Evolutionary conservation across 176 grass and related monocot genomes (phyloP).

Genomic region (Urochloa ruziziensis): DNA sequence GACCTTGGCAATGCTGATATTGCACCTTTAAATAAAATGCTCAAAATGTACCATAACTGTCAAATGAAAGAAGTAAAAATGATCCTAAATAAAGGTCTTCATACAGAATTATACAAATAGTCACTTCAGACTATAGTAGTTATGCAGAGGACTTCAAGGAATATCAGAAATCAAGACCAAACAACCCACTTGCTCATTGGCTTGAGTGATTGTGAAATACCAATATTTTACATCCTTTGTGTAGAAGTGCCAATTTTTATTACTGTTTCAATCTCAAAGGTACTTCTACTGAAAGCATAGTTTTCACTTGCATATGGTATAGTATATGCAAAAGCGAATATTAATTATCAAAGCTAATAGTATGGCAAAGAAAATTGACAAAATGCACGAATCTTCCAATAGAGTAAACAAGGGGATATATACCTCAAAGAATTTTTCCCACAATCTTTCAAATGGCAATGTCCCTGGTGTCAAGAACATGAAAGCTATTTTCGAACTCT

Average conservation of each 20-base stretch:
- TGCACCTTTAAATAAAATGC: background rate
- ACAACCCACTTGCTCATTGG: slow-evolving; percentile 2
- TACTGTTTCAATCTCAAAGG: background rate
- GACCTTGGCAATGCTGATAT: background rate
- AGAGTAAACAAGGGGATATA: background rate
- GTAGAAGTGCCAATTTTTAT: background rate
- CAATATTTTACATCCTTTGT: background rate
- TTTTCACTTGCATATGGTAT: background rate
- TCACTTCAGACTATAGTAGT: background rate
- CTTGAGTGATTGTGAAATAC: background rate
- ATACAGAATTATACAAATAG: background rate
- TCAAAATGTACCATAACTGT: background rate
- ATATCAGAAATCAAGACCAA: background rate
- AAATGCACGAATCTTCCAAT: background rate
- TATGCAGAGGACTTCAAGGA: background rate
- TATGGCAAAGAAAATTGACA: background rate
- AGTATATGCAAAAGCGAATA: background rate
- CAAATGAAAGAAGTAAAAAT: background rate
- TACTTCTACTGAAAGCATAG: background rate
- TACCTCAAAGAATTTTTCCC: slow-evolving; percentile 91
- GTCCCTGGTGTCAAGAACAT: slow-evolving; percentile 86
- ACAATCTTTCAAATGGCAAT: slow-evolving; percentile 89
- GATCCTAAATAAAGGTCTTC: background rate
- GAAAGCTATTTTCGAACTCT: slow-evolving; percentile 72
- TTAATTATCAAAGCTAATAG: background rate